Evolutionary conservation across 306 rosid genomes (phyloP).

Genomic region (Morella rubra): DNA sequence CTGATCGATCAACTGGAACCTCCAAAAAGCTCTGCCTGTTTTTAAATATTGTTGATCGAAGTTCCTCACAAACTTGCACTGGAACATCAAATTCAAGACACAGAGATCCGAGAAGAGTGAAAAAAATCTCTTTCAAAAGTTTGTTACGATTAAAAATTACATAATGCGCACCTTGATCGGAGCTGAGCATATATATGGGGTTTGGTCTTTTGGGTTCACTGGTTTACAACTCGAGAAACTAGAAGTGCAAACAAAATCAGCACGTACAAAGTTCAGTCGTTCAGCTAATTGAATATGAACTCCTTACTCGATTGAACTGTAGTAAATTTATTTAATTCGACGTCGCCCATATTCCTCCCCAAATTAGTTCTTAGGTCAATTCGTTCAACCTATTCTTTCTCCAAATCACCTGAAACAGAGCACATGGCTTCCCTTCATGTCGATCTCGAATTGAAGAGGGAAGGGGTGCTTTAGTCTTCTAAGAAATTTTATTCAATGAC

Average conservation of each 20-base stretch:
- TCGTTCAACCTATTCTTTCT: too few relatives aligned
- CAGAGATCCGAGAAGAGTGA: constrained; percentile 1
- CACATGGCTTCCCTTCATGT: too few relatives aligned
- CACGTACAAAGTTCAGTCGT: background rate
- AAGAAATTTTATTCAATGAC: too few relatives aligned
- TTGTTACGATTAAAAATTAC: too few relatives aligned
- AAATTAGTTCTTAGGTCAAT: too few relatives aligned
- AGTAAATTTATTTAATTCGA: too few relatives aligned
- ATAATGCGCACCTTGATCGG: constrained; percentile 37
- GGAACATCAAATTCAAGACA: constrained; percentile 16
- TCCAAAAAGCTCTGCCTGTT: constrained; percentile 37
- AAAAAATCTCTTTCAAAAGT: background rate
- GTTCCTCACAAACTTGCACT: constrained; percentile 47
- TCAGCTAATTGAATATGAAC: background rate
- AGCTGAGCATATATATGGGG: constrained; percentile 49
- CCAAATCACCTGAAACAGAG: too few relatives aligned
- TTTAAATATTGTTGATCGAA: constrained; percentile 29
- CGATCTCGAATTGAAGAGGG: too few relatives aligned
- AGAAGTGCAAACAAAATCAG: background rate
- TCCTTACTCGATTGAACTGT: background rate
- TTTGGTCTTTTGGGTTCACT: constrained; percentile 3
- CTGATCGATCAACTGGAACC: constrained; percentile 45
- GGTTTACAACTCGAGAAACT: constrained; percentile 42
- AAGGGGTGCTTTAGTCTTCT: too few relatives aligned
- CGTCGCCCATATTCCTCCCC: too few relatives aligned